Percentiles rank a stretch among this genome's conserved stretches.
Conservation (phyloP, 2,329 filamentous ascomycete genomes). For the Aspergillus tamarii region DNA sequence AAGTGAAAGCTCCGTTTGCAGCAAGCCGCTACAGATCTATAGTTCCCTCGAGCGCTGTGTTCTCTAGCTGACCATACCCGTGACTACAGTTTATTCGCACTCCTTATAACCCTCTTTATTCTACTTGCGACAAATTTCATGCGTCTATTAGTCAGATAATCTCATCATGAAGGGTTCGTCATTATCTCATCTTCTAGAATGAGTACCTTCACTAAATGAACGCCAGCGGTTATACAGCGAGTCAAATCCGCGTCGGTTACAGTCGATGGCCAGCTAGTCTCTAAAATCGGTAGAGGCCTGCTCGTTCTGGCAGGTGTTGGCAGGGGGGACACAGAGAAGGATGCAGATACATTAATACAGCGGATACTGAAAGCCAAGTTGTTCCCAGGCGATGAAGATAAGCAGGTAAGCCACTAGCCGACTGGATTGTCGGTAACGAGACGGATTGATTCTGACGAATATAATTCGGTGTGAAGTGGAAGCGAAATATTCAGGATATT, state of each 20-base stretch:
- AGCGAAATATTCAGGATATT: conserved; percentile 84
- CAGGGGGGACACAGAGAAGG: conserved; percentile 86
- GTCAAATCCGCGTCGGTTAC: conserved; percentile 95
- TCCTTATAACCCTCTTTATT: not conserved
- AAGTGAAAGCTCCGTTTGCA: conserved; percentile 8
- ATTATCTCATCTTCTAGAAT: not conserved
- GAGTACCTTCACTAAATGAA: conserved; percentile 9
- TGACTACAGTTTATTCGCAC: not conserved
- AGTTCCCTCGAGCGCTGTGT: not conserved
- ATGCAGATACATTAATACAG: conserved; percentile 78
- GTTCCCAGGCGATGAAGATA: conserved; percentile 81
- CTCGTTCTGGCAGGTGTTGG: conserved; percentile 90
- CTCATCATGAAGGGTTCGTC: conserved; percentile 46
- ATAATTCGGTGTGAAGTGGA: conserved; percentile 67
- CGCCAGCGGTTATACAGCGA: conserved; percentile 84
- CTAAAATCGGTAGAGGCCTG: conserved; percentile 85
- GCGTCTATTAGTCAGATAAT: not conserved
- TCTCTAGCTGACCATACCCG: not conserved
- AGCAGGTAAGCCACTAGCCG: conserved; percentile 53
- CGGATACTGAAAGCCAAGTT: conserved; percentile 89
- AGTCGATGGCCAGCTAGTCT: conserved; percentile 87
- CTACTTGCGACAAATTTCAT: not conserved
- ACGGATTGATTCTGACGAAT: not conserved
- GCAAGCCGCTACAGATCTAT: not conserved
- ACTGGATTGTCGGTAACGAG: not conserved